Base-by-base conservation (phyloP, 2,329 filamentous ascomycete genomes). In the Conoideocrella luteorostrata region DNA sequence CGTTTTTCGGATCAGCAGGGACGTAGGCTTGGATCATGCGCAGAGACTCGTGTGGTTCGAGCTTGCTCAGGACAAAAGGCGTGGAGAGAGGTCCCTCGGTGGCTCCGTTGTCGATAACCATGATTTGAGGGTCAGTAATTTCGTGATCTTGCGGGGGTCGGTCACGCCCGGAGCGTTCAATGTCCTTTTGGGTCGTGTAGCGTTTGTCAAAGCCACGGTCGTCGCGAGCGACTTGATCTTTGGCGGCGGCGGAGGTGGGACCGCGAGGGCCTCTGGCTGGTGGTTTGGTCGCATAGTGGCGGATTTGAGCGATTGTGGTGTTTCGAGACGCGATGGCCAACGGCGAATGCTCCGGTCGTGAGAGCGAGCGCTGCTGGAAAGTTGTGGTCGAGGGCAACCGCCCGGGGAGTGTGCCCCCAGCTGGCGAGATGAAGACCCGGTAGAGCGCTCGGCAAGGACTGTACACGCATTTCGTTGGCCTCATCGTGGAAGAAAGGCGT, bases 371-470 rank as follows among this genome's bases (percentile, higher is more conserved):
- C n/a, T n/a, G n/a, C n/a, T n/a, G n/a, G n/a, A n/a, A n/a, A n/a
- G n/a, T 5, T 10, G 26, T 32, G 9, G 29, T 29, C 0, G n/a
- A 2, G 17, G 41, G 7, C 9, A 12, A 11, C 13, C 10, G 10
- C 15, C 10, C 6, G 12, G 18, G 28, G 10, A 11, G 21, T 11
- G 12, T 13, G 1, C 20, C 36, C 9, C 34, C 41, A 11, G 44
- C 17, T 2, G 45, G 38, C 4, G 61, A 59, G 51, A 75, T 50
- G 50, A 77, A 73, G 38, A 74, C 67, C 42, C 66, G 62, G 36
- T 68, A 65, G 5, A 78, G 66, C 47, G 71, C 70, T 28, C 61
- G 52, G n/a, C 67, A 65, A 41, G 70, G 65, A 50, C 64, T 69
- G 56, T 67, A 68, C 33, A 71, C 50, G 48, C 68, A 72, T 43